Evolutionary conservation across 2,329 filamentous ascomycete genomes (phyloP).

Genomic region (Diaporthe humulicola): DNA sequence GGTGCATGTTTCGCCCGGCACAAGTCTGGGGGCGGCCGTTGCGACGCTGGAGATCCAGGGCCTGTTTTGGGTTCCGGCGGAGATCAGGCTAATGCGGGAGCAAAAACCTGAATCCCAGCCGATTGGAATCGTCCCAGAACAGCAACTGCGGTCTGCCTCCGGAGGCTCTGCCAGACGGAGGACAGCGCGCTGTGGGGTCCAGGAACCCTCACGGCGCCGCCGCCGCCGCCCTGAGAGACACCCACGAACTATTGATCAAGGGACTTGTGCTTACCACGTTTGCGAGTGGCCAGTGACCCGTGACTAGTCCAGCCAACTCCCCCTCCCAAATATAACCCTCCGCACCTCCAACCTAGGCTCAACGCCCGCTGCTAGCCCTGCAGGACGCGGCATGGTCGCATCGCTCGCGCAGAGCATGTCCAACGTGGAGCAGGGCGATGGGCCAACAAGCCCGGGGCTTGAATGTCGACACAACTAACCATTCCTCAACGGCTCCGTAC

Average conservation of each 20-base stretch:
- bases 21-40: conserved; percentile 22
- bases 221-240: not conserved
- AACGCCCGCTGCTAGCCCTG: conserved; percentile 29
- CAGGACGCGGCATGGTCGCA: conserved; percentile 27
- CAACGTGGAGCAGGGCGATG: conserved; percentile 36
- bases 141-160: not conserved
- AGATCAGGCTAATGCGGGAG: conserved; percentile 35
- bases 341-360: not conserved
- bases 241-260: conserved; percentile 10
- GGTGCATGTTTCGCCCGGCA: conserved; percentile 29
- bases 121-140: not conserved
- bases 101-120: conserved; percentile 21
- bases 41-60: conserved; percentile 19
- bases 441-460: conserved; percentile 27
- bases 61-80: conserved; percentile 27
- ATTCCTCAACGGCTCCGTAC: not conserved
- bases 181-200: conserved; percentile 17
- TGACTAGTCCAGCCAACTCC: not conserved
- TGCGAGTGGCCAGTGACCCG: not conserved
- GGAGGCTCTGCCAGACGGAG: conserved; percentile 16
- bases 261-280: not conserved
- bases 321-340: not conserved
- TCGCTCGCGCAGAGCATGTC: not conserved
- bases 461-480: not conserved
- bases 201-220: conserved; percentile 2